Conservation (phyloP, 1,284 basidiomycete genomes). For the Athelia sp. region DNA sequence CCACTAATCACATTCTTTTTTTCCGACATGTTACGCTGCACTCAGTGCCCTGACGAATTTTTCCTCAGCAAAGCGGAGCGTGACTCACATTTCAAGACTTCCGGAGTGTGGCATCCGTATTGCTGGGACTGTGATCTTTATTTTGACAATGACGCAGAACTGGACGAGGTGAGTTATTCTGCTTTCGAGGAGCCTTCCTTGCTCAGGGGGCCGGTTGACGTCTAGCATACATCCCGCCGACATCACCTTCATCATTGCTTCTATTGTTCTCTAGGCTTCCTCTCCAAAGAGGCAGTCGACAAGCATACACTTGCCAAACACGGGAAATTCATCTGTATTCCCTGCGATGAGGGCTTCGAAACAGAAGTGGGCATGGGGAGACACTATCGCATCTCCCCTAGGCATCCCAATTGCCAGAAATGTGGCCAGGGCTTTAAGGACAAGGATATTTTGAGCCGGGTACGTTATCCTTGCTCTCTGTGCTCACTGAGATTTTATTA, state of each 20-base stretch:
- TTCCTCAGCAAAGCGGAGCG: background rate
- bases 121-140: background rate
- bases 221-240: background rate
- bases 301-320: background rate
- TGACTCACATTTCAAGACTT: background rate
- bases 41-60: background rate
- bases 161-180: background rate
- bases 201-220: too few relatives aligned
- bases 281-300: background rate
- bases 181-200: too few relatives aligned
- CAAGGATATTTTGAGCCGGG: background rate
- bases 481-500: too few relatives aligned
- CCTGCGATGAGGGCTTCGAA: background rate
- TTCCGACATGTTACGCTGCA: background rate
- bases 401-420: background rate
- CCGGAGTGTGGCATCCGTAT: background rate
- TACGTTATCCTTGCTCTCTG: background rate
- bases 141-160: background rate
- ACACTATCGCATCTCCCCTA: background rate
- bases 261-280: background rate
- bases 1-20: background rate
- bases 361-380: background rate
- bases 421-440: background rate
- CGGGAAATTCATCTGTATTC: background rate
- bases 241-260: background rate